A percentile compares a stretch with the other conserved stretches of the same genome.
Evolutionary conservation across 441 rosid species (phyloP).

Genomic region (Croton setiger): DNA sequence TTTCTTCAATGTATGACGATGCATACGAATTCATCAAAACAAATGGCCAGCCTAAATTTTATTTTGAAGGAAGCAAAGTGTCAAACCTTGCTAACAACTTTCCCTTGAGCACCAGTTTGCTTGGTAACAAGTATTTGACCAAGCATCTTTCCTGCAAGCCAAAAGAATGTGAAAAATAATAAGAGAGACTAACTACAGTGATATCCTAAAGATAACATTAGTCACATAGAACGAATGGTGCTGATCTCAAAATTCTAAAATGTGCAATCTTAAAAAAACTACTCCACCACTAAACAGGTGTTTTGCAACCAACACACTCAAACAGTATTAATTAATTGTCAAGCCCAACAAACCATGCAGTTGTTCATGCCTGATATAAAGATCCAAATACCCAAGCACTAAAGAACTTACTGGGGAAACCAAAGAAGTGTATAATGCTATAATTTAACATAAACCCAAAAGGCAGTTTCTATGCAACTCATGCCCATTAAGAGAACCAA

Average conservation of each 20-base stretch:
- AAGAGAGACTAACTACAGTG: background rate
- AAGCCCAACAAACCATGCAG: background rate
- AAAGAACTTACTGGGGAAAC: background rate
- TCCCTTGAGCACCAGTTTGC: constrained; percentile 98
- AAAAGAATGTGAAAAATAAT: constrained; percentile 12
- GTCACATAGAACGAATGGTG: background rate
- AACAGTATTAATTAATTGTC: background rate
- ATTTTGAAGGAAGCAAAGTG: constrained; percentile 6
- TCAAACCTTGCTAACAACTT: constrained; percentile 96
- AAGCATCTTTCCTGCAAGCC: constrained; percentile 80
- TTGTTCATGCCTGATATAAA: background rate
- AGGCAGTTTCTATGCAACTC: background rate
- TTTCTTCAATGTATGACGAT: background rate
- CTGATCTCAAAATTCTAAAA: background rate
- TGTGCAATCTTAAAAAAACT: background rate
- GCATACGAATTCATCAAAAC: background rate
- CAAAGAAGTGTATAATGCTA: background rate
- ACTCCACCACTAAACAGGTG: background rate
- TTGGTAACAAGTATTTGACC: constrained; percentile 95
- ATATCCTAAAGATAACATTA: too few species aligned
- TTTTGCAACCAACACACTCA: too few species aligned
- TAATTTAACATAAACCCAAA: background rate
- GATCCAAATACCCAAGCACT: background rate
- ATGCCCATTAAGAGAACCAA: background rate
- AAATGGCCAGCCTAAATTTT: background rate